phyloP scores from a whole-genome alignment of 1,284 basidiomycete genomes.

The Leccinum pachyderme region DNA sequence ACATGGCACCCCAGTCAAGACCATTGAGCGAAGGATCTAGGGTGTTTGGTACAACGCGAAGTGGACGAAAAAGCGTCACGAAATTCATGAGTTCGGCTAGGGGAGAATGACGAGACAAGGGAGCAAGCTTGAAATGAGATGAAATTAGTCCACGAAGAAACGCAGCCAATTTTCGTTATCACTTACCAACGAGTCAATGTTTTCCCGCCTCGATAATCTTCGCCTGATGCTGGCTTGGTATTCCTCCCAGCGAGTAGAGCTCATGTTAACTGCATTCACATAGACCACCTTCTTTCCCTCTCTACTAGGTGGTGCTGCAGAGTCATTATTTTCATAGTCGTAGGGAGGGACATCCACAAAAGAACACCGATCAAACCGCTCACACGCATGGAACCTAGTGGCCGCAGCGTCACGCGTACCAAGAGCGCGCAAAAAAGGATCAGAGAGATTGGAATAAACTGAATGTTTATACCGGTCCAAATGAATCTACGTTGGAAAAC shows the following conservation, averaged over 20 bases:
- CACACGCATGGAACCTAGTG: constrained; percentile 91
- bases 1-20: constrained; percentile 70
- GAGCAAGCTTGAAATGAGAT: constrained; percentile 59
- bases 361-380: constrained; percentile 74
- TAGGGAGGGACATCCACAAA: constrained; percentile 47
- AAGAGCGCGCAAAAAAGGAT: constrained; percentile 65
- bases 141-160: background rate
- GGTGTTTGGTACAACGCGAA: constrained; percentile 75
- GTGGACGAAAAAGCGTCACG: constrained; percentile 77
- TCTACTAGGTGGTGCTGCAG: constrained; percentile 31
- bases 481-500: constrained; percentile 63
- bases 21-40: constrained; percentile 59
- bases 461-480: constrained; percentile 83
- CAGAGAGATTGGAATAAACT: constrained; percentile 59
- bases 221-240: constrained; percentile 53
- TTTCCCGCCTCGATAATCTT: constrained; percentile 39
- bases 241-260: constrained; percentile 53
- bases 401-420: constrained; percentile 57
- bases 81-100: constrained; percentile 81
- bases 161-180: too few species aligned
- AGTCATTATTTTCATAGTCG: constrained; percentile 12
- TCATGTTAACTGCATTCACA: constrained; percentile 74
- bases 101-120: constrained; percentile 80
- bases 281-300: constrained; percentile 64
- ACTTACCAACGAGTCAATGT: constrained; percentile 59